Evolutionary conservation across 1,284 basidiomycete genomes (phyloP), one percentile per base, ranked within the genome.

Genomic region (Boletellus dicymbophilus): DNA sequence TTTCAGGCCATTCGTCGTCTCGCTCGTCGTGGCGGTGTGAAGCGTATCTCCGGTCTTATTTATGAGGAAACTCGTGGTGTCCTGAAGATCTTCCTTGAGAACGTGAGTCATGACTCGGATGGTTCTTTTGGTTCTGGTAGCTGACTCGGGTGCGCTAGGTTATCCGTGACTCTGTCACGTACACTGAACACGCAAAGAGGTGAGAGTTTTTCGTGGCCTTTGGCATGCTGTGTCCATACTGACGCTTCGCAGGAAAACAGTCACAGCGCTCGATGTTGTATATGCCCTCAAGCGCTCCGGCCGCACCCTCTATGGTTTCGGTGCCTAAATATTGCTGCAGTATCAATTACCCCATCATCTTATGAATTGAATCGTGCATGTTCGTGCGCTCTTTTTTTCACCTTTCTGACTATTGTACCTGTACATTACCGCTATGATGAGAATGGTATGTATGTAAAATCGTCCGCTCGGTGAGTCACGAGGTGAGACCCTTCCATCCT

Each of bases 101-200:
- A 80, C 63, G 60, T 62, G 44, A 52, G 61, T 64, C 53, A 50
- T 7, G 20, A 37, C 30, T 27, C 6, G 28, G 16, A 12, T 13
- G 3, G 8, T 16, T 18, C n/a, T 27, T 11, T 20, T 44, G 44
- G 43, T 46, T 28, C 26, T 23, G 37, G 20, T 38, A 25, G 21
- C 44, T 56, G 48, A 59, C 37, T 92, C 75, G 87, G 87, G 37
- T 88, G n/a, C 92, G 88, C 85, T 58, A 84, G 81, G 74, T 78
- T 42, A 90, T 93, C 61, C 83, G 87, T 69, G 90, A 94, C 77
- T 92, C 91, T 47, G 91, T 93, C 68, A 93, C 91, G 47, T 93
- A 93, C 79, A 90, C 88, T 51, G 90, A 93, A 71, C 90, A 93
- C 72, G 89, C 90, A 62, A 94, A 93, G 81, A 82, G 81, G 78